Base-by-base conservation (phyloP, 176 grass and related monocot species). In the Ananas comosus region DNA sequence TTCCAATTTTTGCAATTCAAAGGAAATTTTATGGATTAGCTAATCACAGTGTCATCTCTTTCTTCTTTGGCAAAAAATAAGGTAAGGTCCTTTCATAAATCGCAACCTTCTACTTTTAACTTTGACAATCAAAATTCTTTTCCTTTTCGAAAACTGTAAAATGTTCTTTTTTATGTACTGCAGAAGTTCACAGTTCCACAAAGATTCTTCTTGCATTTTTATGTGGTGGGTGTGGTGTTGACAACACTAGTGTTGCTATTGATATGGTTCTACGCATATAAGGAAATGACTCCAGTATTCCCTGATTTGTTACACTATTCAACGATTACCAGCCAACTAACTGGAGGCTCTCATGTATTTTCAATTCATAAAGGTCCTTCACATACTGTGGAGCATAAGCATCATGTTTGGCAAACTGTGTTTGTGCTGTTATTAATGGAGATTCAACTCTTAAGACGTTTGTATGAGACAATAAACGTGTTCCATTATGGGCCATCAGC, bases 171-270 rank as follows among this genome's bases (percentile, higher is more conserved):
- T 78, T 42, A 13, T 9, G 69, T 71, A 75, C 61, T 84, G 77
- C 89, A 97, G 94, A 88, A 78, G 22, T 97, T 93, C 77, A 88
- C 89, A 0, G 86, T 93, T 80, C 94, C 94, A 14, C 89, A 92
- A n/a, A 87, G 81, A 74, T 97, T 81, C 68, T 97, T 86, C 84
- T 90, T 93, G 72, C 94, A 97, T 83, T 97, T 97, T 82, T 97
- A 93, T 51, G 65, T 90, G 22, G 63, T 92, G 53, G 86, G 78
- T 52, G 69, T 69, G 61, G 79, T 72, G 14, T 53, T 80, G 42
- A 93, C 89, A 64, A 90, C 94, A 50, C 61, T 57, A 58, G 83
- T 99, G 74, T 70, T 89, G 33, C 16, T 93, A 76, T 70, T 70
- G 28, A 86, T 80, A 78, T 93, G 87, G 80, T 81, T 93, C 73